Base-by-base conservation (phyloP, 345 rosid species). In the Stellera chamaejasme region DNA sequence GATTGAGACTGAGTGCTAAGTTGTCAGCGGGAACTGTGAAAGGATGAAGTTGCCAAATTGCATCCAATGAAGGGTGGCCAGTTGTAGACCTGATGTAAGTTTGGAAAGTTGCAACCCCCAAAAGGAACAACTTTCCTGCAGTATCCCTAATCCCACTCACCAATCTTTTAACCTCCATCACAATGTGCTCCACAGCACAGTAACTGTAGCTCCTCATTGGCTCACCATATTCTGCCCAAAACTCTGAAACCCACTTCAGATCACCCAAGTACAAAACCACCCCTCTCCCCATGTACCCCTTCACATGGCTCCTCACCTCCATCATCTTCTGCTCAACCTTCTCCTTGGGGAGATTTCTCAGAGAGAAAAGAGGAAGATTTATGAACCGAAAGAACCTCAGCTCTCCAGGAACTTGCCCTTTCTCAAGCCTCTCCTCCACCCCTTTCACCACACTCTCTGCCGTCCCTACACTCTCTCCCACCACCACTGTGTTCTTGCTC, bases 221-320 rank as follows among this genome's bases (percentile, higher is more conserved):
- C 62, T 79, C 76, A 26, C 75, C 72, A 50, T 72, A 77, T 32
- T 43, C 65, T 5, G 84, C 69, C 92, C 88, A 82, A 65, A 72
- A 72, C 48, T 84, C 88, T 11, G 80, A 63, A 41, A 79, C 65
- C 72, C 79, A 81, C 47, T 74, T 73, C 45, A 84, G 69, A 69
- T 84, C 92, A 68, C 88, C 92, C 56, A 84, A 56, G 50, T 82
- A 84, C 58, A 84, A 62, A 41, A 82, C 74, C 9, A 75, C 65
- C 48, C 85, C 85, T 43, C 77, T 69, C 15, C 68, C 77, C 28
- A 58, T 32, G 45, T 61, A 70, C 62, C 74, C 74, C 67, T 72
- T 81, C 47, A 75, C 69, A 13, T 61, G 74, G 66, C 73, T 70
- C 62, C 83, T 76, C 14, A 84, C 71, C 66, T 84, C 83, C 52